Conservation (phyloP, 75 land plant genomes). For the Pseudotsuga menziesii region DNA sequence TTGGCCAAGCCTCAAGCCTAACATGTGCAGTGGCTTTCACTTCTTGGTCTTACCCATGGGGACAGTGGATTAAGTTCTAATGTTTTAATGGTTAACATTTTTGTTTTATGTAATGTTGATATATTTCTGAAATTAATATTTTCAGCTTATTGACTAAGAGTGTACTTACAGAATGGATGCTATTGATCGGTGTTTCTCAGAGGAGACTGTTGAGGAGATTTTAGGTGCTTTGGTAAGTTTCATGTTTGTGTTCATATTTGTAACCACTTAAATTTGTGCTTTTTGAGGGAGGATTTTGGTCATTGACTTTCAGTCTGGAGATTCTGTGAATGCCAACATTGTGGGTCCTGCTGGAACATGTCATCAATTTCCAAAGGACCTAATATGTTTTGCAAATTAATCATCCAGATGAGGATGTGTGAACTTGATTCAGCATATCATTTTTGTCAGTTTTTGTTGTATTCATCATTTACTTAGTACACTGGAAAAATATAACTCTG, state of each 20-base stretch:
- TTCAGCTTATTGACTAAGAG: background rate
- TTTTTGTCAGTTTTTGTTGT: background rate
- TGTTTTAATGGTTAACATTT: background rate
- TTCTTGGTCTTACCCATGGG: background rate
- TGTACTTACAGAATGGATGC: slow-evolving; percentile 46
- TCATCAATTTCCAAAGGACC: background rate
- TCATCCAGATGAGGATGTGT: background rate
- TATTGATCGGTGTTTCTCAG: slow-evolving; percentile 67
- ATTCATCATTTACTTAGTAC: background rate
- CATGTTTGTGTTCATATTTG: background rate
- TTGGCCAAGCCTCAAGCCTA: background rate
- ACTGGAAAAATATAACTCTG: background rate
- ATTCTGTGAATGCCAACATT: background rate
- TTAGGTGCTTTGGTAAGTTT: slow-evolving; percentile 62
- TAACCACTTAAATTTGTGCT: slow-evolving; percentile 1
- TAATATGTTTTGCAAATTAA: background rate
- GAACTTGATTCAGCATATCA: background rate
- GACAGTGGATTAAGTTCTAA: no score
- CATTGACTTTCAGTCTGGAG: background rate
- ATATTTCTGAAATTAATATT: background rate
- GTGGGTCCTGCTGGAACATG: background rate
- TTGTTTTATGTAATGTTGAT: background rate
- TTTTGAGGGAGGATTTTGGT: background rate
- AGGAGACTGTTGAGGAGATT: slow-evolving; percentile 80
- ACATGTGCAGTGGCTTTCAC: background rate